These are phyloP conservation scores for Xylariaceae sp. DNA, from an alignment of 2,329 filamentous ascomycete genomes.

Conservation along the genomic window DNA sequence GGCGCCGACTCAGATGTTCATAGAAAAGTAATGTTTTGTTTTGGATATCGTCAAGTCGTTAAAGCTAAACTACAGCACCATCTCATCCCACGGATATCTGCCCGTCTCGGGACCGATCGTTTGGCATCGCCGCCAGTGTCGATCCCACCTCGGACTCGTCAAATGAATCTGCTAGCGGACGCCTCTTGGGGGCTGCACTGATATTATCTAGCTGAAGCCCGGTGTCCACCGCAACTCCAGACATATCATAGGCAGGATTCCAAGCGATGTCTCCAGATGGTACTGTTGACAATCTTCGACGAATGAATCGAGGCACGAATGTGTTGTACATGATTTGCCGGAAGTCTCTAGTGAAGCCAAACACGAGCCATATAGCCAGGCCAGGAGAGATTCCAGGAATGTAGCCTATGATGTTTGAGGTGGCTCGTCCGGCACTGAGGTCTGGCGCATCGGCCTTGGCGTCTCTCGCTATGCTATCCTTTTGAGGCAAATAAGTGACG, in stretches of 20 bases:
- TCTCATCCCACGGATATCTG: background rate
- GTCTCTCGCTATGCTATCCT: conserved; percentile 19
- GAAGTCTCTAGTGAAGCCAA: conserved; percentile 24
- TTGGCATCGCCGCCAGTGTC: background rate
- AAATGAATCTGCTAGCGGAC: conserved; percentile 6
- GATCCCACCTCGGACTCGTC: background rate
- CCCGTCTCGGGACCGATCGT: background rate
- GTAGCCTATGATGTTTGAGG: conserved; percentile 25
- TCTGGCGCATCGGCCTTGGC: conserved; percentile 21
- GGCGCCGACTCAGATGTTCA: too few relatives aligned
- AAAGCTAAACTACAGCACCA: too few relatives aligned
- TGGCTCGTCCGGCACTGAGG: conserved; percentile 20
- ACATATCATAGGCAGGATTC: background rate
- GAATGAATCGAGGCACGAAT: conserved; percentile 20
- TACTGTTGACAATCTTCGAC: background rate
- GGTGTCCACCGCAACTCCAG: conserved; percentile 10
- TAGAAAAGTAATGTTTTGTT: too few relatives aligned
- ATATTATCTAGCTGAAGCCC: conserved; percentile 16
- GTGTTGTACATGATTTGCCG: conserved; percentile 24
- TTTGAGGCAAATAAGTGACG: conserved; percentile 22
- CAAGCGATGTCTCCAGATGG: background rate
- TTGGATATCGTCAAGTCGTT: too few relatives aligned
- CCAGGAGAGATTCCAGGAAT: conserved; percentile 26
- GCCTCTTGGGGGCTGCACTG: conserved; percentile 5
- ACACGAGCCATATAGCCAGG: conserved; percentile 25